A percentile compares a stretch with the other conserved stretches of the same genome.
Conservation (phyloP, 2,329 filamentous ascomycete genomes). For the Beauveria sp. region DNA sequence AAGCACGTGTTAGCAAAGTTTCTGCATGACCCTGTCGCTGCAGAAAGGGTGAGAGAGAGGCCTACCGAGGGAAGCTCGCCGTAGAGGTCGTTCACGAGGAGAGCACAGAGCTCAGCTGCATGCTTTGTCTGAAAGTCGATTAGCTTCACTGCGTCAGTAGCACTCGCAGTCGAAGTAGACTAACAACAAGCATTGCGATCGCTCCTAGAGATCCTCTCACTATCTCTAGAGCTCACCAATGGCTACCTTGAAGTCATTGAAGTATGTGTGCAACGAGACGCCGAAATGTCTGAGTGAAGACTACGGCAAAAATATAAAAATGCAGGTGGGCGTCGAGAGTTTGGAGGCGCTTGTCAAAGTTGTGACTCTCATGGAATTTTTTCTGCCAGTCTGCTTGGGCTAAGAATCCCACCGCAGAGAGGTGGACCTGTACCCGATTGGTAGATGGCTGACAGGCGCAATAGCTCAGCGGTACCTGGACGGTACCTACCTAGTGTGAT, state of each 20-base stretch:
- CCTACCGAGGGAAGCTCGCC: slow-evolving; percentile 88
- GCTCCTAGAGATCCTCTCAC: slow-evolving; percentile 70
- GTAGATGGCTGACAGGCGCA: background rate
- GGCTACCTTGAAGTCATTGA: slow-evolving; percentile 64
- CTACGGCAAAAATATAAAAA: background rate
- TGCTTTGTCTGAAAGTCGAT: slow-evolving; percentile 51
- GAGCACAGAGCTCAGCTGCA: slow-evolving; percentile 78
- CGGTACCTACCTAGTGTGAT: too few relatives aligned
- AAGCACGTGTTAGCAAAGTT: background rate
- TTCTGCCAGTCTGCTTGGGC: slow-evolving; percentile 5
- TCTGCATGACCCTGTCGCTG: background rate
- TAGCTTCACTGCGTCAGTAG: slow-evolving; percentile 13
- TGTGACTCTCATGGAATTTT: slow-evolving; percentile 10
- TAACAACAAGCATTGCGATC: slow-evolving; percentile 49
- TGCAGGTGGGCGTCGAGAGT: background rate
- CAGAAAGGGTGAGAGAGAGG: background rate
- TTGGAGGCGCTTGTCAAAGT: slow-evolving; percentile 1
- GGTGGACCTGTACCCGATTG: background rate
- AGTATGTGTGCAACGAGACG: slow-evolving; percentile 10
- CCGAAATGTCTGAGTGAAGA: background rate
- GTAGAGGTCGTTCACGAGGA: slow-evolving; percentile 81
- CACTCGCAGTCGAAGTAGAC: slow-evolving; percentile 18
- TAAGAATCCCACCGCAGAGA: background rate
- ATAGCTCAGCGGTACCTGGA: background rate
- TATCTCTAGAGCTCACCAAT: slow-evolving; percentile 67